Conservation (phyloP, 2,329 filamentous ascomycete genomes). For the Diaporthe ampelina region DNA sequence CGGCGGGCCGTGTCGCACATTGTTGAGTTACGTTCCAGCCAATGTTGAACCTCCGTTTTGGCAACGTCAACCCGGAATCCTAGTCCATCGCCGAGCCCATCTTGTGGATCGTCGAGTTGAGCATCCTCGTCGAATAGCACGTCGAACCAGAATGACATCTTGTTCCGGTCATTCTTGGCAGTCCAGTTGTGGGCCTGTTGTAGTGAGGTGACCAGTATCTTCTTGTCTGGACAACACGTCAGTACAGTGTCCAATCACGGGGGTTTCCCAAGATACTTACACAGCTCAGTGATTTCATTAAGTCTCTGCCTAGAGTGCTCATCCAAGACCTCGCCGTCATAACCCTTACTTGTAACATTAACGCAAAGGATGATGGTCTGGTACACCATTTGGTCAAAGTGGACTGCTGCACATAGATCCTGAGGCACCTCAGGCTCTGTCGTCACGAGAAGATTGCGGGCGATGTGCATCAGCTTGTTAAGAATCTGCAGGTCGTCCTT, state of each 20-base stretch:
- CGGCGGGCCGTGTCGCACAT: slow-evolving; percentile 69
- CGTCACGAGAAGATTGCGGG: slow-evolving; percentile 74
- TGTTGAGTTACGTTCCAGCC: slow-evolving; percentile 72
- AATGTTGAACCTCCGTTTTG: slow-evolving; percentile 73
- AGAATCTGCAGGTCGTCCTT: slow-evolving; percentile 74
- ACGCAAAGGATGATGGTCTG: slow-evolving; percentile 76
- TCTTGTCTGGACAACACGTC: slow-evolving; percentile 66
- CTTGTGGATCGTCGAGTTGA: slow-evolving; percentile 62
- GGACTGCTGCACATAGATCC: slow-evolving; percentile 74
- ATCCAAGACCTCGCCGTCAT: slow-evolving; percentile 74
- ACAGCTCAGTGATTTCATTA: slow-evolving; percentile 75
- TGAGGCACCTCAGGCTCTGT: slow-evolving; percentile 75
- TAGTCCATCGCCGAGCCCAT: slow-evolving; percentile 64
- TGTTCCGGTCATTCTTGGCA: slow-evolving; percentile 77
- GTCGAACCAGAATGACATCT: slow-evolving; percentile 78
- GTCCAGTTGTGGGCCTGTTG: slow-evolving; percentile 80
- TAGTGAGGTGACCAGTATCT: slow-evolving; percentile 74
- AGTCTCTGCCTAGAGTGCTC: slow-evolving; percentile 69
- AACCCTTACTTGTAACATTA: slow-evolving; percentile 77
- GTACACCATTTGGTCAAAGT: slow-evolving; percentile 76
- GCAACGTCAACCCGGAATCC: slow-evolving; percentile 69
- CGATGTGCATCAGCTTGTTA: slow-evolving; percentile 77
- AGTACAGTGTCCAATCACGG: slow-evolving; percentile 38
- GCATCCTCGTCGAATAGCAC: slow-evolving; percentile 73
- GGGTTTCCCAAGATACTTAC: slow-evolving; percentile 54